Base-by-base conservation (phyloP, 1,284 basidiomycete species). In the Cutaneotrichosporon sp. region DNA sequence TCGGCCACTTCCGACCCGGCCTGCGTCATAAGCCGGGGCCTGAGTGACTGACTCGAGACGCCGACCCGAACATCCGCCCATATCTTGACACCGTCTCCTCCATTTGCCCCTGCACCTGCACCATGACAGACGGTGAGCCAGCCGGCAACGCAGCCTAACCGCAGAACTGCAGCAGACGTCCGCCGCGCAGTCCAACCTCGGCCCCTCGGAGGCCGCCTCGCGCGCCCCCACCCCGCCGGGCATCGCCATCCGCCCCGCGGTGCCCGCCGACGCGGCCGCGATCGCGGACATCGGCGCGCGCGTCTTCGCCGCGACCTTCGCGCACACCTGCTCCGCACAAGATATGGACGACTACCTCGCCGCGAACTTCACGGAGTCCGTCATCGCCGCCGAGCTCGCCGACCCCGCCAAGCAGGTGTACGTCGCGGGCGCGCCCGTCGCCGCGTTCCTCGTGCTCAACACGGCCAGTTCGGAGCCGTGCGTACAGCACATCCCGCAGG, bases 191-290 rank as follows among this genome's bases (percentile, higher is more conserved):
- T 47, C 58, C 29, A 63, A 63, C 54, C 50, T 59, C 2, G 58
- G 58, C 18, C 54, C 55, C 7, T 57, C 62, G 1, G 49, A 52
- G 13, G 54, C 51, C 7, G 42, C 62, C 6, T 59, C 57, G 20
- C 57, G 56, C 16, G n/a, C 57, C 5, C 5, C 33, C 3, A 56
- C 57, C 3, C 61, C 56, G 7, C 36, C 54, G 4, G 59, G 24
- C 10, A 38, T 60, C 3, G 18, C 29, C 3, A 18, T 60, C 42
- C 27, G 90, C 3, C 34, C 10, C 6, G 64, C 64, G 13, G 24
- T 33, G 7, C 16, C 16, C 4, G 22, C 10, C 33, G 64, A 65
- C 52, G 64, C 64, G 1, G 38, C 11, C 2, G 24, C 20, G 3
- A 65, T 65, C n/a, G 57, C 58, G 1, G 31, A 45, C 20, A 52